Evolutionary conservation across 768 basidiomycete genomes (phyloP).

Genomic region (Boletus coccyginus): DNA sequence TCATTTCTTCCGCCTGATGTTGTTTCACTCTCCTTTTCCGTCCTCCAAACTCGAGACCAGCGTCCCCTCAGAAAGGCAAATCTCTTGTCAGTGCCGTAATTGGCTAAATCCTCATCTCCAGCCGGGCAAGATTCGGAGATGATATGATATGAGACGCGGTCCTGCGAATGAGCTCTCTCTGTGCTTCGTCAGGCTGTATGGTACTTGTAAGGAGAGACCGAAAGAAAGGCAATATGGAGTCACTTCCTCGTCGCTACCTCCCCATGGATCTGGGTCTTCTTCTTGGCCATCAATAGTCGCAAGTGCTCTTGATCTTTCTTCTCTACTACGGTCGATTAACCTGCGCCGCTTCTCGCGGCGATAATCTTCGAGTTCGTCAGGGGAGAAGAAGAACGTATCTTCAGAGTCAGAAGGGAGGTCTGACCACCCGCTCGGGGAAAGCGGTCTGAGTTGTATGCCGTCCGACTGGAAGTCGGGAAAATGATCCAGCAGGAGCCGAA

Average conservation of each 20-base stretch:
- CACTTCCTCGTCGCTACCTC: constrained; percentile 71
- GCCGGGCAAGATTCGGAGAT: constrained; percentile 74
- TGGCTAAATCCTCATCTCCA: constrained; percentile 89
- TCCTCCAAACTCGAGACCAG: constrained; percentile 65
- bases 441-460: too few species aligned
- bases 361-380: constrained; percentile 64
- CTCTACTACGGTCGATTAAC: constrained; percentile 55
- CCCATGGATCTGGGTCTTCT: constrained; percentile 53
- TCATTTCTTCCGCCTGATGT: constrained; percentile 21
- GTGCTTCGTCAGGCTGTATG: constrained; percentile 54
- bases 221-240: not conserved
- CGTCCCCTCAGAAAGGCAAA: constrained; percentile 83
- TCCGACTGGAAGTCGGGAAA: constrained; percentile 27
- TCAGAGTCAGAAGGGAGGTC: too few species aligned
- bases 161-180: constrained; percentile 66
- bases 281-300: constrained; percentile 40
- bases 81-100: constrained; percentile 72
- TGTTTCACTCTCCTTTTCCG: constrained; percentile 46
- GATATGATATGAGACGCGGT: constrained; percentile 67
- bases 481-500: constrained; percentile 67
- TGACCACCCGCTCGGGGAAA: too few species aligned
- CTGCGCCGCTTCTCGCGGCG: constrained; percentile 64
- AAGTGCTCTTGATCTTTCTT: constrained; percentile 64
- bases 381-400: constrained; percentile 73
- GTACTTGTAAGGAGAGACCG: constrained; percentile 7